Base-by-base conservation (phyloP, 768 basidiomycete species). In the Tricholoma sp. region DNA sequence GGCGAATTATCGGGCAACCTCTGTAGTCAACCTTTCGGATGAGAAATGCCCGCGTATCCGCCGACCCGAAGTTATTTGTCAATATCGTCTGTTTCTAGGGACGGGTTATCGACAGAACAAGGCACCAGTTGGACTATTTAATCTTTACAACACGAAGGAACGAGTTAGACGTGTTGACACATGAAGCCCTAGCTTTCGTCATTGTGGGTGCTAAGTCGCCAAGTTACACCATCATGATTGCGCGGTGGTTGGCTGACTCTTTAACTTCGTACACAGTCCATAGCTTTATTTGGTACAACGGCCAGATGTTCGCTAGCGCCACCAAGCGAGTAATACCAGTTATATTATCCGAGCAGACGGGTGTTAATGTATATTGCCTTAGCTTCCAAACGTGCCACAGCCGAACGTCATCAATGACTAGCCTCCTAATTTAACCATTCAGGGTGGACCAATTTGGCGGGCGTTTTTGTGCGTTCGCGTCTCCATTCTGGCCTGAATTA, bases 251-350 rank as follows among this genome's bases (percentile, higher is more conserved):
- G 22, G 45, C 16, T 46, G n/a, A 8, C 24, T 58, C 10, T 57
- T 29, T 3, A 41, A 4, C 57, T 8, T 47, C 12, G 41, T 14
- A 34, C 35, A 21, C 52, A 80, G 80, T 82, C 49, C 84, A 84
- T 72, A 84, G 83, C 71, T 86, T 65, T 69, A 79, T 83, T 79
- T 77, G 77, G 50, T 86, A 81, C 74, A 82, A 83, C 63, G 75
- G 75, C 53, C 72, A 71, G 21, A 66, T 76, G 34, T 82, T 85
- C 66, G 76, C 76, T 56, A 78, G 74, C 71, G 76, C 75, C 34
- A 67, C 75, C 37, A 67, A 73, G 77, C 83, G 61, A 69, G 80
- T 66, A n/a, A 35, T 59, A 34, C 29, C 56, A 12, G 31, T 22
- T 45, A 32, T 11, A 22, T 39, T 7, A 3, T 49, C 12, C 6